Conservation (phyloP, 2,329 filamentous ascomycete species). For the Fusarium caatingaense region DNA sequence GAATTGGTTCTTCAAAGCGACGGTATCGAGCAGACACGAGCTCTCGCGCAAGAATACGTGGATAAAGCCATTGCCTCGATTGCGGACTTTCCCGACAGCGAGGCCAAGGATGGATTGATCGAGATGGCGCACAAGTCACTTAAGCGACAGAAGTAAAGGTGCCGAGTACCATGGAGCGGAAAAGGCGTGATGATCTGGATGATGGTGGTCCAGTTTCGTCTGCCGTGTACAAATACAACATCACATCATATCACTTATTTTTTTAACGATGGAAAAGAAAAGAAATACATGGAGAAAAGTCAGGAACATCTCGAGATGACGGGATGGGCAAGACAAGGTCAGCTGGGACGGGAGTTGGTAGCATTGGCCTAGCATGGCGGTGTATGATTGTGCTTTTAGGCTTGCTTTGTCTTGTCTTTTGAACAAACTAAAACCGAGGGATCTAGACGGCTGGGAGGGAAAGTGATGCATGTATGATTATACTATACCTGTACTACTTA, state of each 20-base stretch:
- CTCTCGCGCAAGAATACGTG: conserved; percentile 89
- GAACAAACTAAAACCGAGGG: conserved; percentile 13
- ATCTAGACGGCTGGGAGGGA: conserved; percentile 12
- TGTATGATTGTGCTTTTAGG: conserved; percentile 33
- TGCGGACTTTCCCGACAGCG: conserved; percentile 86
- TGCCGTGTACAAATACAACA: conserved; percentile 40
- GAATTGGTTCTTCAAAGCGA: conserved; percentile 85
- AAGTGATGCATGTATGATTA: conserved; percentile 40
- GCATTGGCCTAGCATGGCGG: conserved; percentile 22
- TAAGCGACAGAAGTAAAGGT: conserved; percentile 81
- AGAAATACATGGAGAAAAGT: conserved; percentile 3
- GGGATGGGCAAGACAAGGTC: not conserved
- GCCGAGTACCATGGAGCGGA: not conserved
- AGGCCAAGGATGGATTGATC: conserved; percentile 89
- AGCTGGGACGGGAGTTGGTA: conserved; percentile 13
- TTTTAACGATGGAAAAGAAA: conserved; percentile 15
- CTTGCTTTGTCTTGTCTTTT: conserved; percentile 25
- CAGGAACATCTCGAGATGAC: not conserved
- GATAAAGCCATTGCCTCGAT: conserved; percentile 91
- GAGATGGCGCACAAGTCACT: conserved; percentile 96
- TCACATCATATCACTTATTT: conserved; percentile 28
- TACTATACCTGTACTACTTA: conserved; percentile 32
- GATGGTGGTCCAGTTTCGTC: not conserved
- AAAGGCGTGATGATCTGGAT: conserved; percentile 24
- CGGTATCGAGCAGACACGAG: conserved; percentile 91